phyloP scores from a whole-genome alignment of 148 eudicot genomes.

The Silene uniflora region DNA sequence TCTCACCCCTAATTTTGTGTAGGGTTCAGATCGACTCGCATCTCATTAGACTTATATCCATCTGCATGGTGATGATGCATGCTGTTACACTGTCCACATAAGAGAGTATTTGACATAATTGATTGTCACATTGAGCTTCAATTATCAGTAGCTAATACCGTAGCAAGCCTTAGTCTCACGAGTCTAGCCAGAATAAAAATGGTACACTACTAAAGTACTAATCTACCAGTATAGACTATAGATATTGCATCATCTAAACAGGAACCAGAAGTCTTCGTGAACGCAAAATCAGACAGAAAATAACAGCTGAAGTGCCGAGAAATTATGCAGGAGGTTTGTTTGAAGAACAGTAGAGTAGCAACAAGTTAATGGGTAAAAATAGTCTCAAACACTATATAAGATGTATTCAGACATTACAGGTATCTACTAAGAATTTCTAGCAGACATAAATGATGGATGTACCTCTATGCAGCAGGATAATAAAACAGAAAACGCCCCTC shows the following conservation, averaged over 20 bases:
- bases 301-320: neutral
- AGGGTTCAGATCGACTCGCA: too few relatives aligned
- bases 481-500: neutral
- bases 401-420: constrained; percentile 1
- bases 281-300: neutral
- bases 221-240: neutral
- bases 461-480: neutral
- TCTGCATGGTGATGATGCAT: too few relatives aligned
- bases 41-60: too few relatives aligned
- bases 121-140: neutral
- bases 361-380: neutral
- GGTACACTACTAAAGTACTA: neutral
- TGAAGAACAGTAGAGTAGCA: neutral
- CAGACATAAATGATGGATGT: neutral
- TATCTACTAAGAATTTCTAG: neutral
- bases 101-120: too few relatives aligned
- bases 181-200: neutral
- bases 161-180: neutral
- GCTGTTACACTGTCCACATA: too few relatives aligned
- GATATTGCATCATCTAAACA: neutral
- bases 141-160: too few relatives aligned
- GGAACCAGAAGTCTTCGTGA: neutral
- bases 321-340: neutral
- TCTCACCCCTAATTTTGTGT: too few relatives aligned
- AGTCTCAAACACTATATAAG: constrained; percentile 7